These are phyloP conservation scores for Anthostomella pinea DNA, from an alignment of 2,329 filamentous ascomycete species.

Conservation along the genomic window DNA sequence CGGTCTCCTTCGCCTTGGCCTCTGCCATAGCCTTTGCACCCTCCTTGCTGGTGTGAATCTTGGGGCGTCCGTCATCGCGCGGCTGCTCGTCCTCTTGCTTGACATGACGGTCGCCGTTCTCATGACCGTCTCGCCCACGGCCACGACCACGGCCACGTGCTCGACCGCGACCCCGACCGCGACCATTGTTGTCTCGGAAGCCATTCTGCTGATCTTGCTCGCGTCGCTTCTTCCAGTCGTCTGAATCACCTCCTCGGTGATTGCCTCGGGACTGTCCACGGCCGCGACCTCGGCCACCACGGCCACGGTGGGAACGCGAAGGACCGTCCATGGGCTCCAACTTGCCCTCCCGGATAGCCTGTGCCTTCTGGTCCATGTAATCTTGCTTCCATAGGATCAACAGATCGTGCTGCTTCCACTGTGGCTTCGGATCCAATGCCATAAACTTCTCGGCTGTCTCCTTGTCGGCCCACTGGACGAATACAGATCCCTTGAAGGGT, in stretches of 20 bases:
- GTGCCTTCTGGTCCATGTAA: slow-evolving; percentile 76
- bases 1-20: slow-evolving; percentile 16
- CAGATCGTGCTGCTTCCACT: slow-evolving; percentile 78
- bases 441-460: slow-evolving; percentile 80
- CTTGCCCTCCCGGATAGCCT: slow-evolving; percentile 68
- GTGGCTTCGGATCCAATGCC: slow-evolving; percentile 73
- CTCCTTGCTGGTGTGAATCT: slow-evolving; percentile 44
- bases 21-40: slow-evolving; percentile 34
- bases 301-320: slow-evolving; percentile 29
- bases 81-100: slow-evolving; percentile 30
- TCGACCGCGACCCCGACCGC: slow-evolving; percentile 36
- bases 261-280: slow-evolving; percentile 35
- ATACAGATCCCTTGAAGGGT: slow-evolving; percentile 93
- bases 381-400: slow-evolving; percentile 83
- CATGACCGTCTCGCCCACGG: slow-evolving; percentile 39
- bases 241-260: slow-evolving; percentile 37
- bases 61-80: slow-evolving; percentile 37
- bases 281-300: slow-evolving; percentile 36
- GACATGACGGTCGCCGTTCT: slow-evolving; percentile 34
- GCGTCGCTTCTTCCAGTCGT: slow-evolving; percentile 64
- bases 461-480: slow-evolving; percentile 84
- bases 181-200: slow-evolving; percentile 43
- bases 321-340: slow-evolving; percentile 54
- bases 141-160: slow-evolving; percentile 44
- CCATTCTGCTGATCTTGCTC: slow-evolving; percentile 61